Base-by-base conservation (phyloP, 73 alveolate genomes). In the Uronychia setigera region DNA sequence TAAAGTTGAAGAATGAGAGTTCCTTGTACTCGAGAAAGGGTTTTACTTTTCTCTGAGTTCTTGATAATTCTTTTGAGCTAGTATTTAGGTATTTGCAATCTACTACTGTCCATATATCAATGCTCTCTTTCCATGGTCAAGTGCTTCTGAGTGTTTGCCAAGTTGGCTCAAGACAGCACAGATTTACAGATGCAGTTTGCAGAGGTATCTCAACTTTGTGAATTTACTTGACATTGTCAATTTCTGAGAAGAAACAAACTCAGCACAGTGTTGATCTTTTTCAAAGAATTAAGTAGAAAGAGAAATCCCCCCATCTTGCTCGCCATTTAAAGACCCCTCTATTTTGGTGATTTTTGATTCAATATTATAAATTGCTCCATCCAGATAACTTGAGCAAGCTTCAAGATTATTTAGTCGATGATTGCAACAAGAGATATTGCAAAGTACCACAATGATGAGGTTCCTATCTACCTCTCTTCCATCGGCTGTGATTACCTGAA, bases 121-220 rank as follows among this genome's bases (percentile, higher is more conserved):
- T 30, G 98, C 99, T 85, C 86, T 84, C 84, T 96, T 88, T 0
- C 97, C 99, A 82, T 96, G 99, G 76, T 88, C 81, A 33, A 96
- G 88, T 0, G 99, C 99, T 59, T 90, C 96, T 34, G 87, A 82
- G 76, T 96, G 99, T 32, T 92, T 85, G 80, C 92, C 94, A 32
- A 94, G 92, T 81, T 96, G 96, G 29, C 95, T 82, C 31, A 96
- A 81, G n/a, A 94, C 97, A 25, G 99, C 99, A 85, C 99, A 96
- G 82, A 96, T 91, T 80, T 96, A 97, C 30, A 96, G 90, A 85
- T 94, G 95, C 81, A 88, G 80, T 90, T 96, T 96, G 59, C 98
- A 96, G 78, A 91, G 80, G 87, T 92, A 96, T 82, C 97, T 83
- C 76, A 88, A 88, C 85, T 96, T 96, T 84, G 86, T 87, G 33